phyloP scores from a whole-genome alignment of 2,329 filamentous ascomycete species.

The Apiospora malaysiana region DNA sequence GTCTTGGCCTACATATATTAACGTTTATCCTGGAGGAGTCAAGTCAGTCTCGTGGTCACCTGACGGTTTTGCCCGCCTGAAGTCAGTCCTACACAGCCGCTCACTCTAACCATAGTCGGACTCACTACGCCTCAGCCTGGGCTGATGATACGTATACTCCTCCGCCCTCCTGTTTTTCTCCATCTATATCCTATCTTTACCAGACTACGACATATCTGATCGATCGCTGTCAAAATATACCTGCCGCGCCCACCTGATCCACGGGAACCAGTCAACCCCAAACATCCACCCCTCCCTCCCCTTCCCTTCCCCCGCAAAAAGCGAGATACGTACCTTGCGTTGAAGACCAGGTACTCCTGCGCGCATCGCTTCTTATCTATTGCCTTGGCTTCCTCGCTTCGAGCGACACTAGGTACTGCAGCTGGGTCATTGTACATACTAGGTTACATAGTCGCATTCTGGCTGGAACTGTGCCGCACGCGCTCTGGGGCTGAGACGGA shows the following conservation, averaged over 20 bases:
- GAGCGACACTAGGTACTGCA: not conserved
- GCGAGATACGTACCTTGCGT: conserved; percentile 3
- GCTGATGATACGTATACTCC: not conserved
- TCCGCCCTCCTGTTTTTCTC: not conserved
- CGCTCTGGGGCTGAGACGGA: not conserved
- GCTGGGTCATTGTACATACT: not conserved
- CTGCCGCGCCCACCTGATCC: not conserved
- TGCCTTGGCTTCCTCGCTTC: not conserved
- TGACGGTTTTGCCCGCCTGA: not conserved
- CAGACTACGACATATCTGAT: not conserved
- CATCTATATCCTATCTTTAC: not conserved
- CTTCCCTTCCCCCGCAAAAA: not conserved
- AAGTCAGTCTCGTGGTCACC: not conserved
- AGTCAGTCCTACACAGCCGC: not conserved
- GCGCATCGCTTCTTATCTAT: conserved; percentile 11
- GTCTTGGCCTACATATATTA: conserved; percentile 9
- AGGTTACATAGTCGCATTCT: not conserved
- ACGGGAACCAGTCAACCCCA: conserved; percentile 9
- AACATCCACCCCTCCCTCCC: not conserved
- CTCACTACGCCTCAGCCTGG: not conserved
- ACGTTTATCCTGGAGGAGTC: not conserved
- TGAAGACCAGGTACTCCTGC: not conserved
- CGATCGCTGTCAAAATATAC: conserved; percentile 11
- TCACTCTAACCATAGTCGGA: not conserved
- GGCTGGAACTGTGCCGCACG: not conserved